phyloP scores from a whole-genome alignment of 768 basidiomycete genomes.

The Lyophyllum shimeji region DNA sequence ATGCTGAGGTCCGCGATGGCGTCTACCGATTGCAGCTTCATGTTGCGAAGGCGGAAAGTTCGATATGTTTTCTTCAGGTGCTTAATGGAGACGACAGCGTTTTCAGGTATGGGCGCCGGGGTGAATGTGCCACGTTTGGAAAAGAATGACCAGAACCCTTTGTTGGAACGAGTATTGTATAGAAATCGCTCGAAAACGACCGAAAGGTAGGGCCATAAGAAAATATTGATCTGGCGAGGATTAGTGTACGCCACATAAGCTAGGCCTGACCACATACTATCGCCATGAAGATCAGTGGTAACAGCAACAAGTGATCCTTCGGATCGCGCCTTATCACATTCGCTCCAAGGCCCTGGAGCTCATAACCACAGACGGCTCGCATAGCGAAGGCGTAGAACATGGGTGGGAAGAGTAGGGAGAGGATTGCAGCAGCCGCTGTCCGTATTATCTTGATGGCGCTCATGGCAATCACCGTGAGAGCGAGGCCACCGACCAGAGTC shows the following conservation, averaged over 20 bases:
- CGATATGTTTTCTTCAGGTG: conserved; percentile 49
- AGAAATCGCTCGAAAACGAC: conserved; percentile 46
- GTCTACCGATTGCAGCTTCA: conserved; percentile 35
- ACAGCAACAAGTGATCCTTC: conserved; percentile 39
- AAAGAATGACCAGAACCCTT: conserved; percentile 20
- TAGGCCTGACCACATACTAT: conserved; percentile 36
- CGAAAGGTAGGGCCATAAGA: conserved; percentile 59
- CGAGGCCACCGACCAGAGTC: conserved; percentile 51
- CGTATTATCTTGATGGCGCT: conserved; percentile 36
- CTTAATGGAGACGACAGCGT: conserved; percentile 49
- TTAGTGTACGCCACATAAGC: neutral
- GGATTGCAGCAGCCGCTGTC: conserved; percentile 43
- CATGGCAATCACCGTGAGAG: conserved; percentile 52
- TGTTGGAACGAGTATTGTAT: conserved; percentile 46
- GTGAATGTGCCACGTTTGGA: neutral
- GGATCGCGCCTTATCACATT: conserved; percentile 48
- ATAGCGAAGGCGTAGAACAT: conserved; percentile 60
- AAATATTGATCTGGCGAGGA: conserved; percentile 45
- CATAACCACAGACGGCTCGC: conserved; percentile 53
- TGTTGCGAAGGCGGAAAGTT: conserved; percentile 31
- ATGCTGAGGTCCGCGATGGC: conserved; percentile 57
- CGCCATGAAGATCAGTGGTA: conserved; percentile 51
- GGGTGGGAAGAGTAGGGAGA: conserved; percentile 59
- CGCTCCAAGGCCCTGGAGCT: conserved; percentile 43
- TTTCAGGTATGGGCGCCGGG: conserved; percentile 21